Conservation (phyloP, 2,329 filamentous ascomycete genomes). For the Fusarium hainanense region DNA sequence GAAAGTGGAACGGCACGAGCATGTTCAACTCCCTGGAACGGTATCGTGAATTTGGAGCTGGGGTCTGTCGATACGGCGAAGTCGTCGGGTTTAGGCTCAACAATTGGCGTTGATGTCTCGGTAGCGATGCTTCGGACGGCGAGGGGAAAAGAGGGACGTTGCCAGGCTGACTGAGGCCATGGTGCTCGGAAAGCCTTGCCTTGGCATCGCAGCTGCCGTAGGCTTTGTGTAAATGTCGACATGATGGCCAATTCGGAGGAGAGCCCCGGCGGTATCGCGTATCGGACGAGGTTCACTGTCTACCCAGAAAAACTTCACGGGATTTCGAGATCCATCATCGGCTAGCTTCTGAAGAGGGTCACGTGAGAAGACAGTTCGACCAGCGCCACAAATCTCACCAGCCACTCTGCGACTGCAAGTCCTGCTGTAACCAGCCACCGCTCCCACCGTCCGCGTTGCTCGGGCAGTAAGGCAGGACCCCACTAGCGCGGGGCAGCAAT, state of each 20-base stretch:
- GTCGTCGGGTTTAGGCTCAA: constrained; percentile 27
- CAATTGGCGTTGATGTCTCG: constrained; percentile 30
- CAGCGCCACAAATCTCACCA: constrained; percentile 21
- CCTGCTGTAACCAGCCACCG: constrained; percentile 18
- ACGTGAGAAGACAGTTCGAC: constrained; percentile 38
- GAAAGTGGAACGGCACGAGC: constrained; percentile 85
- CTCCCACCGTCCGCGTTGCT: constrained; percentile 35
- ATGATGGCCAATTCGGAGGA: constrained; percentile 47
- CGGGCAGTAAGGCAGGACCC: constrained; percentile 42
- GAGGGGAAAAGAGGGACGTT: constrained; percentile 41
- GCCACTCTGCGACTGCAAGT: constrained; percentile 9
- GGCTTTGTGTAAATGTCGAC: constrained; percentile 50
- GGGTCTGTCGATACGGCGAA: constrained; percentile 34
- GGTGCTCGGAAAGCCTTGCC: constrained; percentile 47
- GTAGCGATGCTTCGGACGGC: constrained; percentile 46
- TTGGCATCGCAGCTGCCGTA: constrained; percentile 53
- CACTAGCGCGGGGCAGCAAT: constrained; percentile 51
- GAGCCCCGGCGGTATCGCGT: constrained; percentile 41
- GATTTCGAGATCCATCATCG: constrained; percentile 28
- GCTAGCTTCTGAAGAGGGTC: constrained; percentile 30
- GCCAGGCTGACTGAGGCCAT: constrained; percentile 45
- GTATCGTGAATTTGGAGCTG: constrained; percentile 38
- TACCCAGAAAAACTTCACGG: constrained; percentile 45
- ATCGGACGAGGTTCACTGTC: constrained; percentile 38
- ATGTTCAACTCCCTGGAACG: constrained; percentile 54